Base-by-base conservation (phyloP, 768 basidiomycete genomes). In the Collybiopsis luxurians region DNA sequence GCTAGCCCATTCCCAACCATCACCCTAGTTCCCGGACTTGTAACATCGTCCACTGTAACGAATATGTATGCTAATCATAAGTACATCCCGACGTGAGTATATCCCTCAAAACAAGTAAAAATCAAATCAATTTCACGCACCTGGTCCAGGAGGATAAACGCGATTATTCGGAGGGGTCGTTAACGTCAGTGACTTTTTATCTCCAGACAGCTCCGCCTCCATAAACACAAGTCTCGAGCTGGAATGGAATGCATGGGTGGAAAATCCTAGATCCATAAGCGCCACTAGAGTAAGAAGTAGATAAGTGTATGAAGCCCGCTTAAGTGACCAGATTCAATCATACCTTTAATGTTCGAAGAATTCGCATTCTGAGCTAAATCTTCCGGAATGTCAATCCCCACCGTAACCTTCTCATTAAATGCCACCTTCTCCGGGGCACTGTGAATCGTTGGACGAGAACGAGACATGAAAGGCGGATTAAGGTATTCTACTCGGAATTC, bases 21-120 rank as follows among this genome's bases (percentile, higher is more conserved):
- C 59, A 85, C 74, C 64, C 72, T 74, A 21, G 65, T 61, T 26
- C 80, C 84, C 53, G 75, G 66, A 24, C 75, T 77, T 1, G 83
- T 82, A 11, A 84, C 76, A 48, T 79, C 81, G 66, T 82, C 73
- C 46, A 85, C 75, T 49, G 82, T 79, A 53, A 82, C 75, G 65
- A 80, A 84, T 53, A 81, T 53, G 47, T 80, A 64, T 13, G 73
- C 76, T 5, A 34, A 5, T 10, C 17, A 9, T 9, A 19, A 45
- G 43, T n/a, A n/a, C 17, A 15, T 36, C 24, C 24, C 12, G 26
- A 13, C 3, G n/a, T 38, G 24, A 13, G 28, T 30, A 31, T 13
- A 34, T 13, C 11, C 19, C 30, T 27, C 13, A 9, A 27, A 27
- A 13, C 13, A 19, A 23, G n/a, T 21, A 15, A 45, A 19, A 4